Conservation (phyloP, 2,329 filamentous ascomycete genomes). For the Lachnellula suecica region DNA sequence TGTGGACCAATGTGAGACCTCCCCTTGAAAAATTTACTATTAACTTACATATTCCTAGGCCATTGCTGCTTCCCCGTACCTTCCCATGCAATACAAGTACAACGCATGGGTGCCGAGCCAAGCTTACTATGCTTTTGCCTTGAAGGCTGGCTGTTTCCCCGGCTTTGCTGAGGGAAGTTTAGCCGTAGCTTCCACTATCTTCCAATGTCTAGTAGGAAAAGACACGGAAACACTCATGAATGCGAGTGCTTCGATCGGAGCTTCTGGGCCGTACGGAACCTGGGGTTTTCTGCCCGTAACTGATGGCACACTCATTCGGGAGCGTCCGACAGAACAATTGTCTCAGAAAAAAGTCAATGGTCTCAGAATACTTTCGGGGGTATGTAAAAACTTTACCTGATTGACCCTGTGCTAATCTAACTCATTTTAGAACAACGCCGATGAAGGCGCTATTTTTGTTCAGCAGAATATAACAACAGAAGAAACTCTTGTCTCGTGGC, state of each 20-base stretch:
- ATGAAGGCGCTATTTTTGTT: slow-evolving; percentile 39
- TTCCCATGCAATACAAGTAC: slow-evolving; percentile 52
- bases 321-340: slow-evolving; percentile 31
- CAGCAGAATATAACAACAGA: background rate
- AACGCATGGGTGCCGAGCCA: slow-evolving; percentile 42
- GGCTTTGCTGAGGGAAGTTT: slow-evolving; percentile 37
- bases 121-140: slow-evolving; percentile 44
- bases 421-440: slow-evolving; percentile 34
- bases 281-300: slow-evolving; percentile 38
- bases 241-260: slow-evolving; percentile 26
- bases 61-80: slow-evolving; percentile 45
- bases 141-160: slow-evolving; percentile 37
- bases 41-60: background rate
- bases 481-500: slow-evolving; percentile 20
- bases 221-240: slow-evolving; percentile 32
- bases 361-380: slow-evolving; percentile 19
- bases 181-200: slow-evolving; percentile 29
- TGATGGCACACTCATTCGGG: slow-evolving; percentile 34
- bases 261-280: slow-evolving; percentile 20
- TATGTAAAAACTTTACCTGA: background rate
- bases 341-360: slow-evolving; percentile 32
- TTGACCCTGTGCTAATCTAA: background rate
- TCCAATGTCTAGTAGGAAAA: slow-evolving; percentile 29
- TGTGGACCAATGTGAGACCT: slow-evolving; percentile 19
- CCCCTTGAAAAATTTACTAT: background rate